Conservation (phyloP, 371 early-diverging fungal genomes). For the Apophysomyces variabilis region DNA sequence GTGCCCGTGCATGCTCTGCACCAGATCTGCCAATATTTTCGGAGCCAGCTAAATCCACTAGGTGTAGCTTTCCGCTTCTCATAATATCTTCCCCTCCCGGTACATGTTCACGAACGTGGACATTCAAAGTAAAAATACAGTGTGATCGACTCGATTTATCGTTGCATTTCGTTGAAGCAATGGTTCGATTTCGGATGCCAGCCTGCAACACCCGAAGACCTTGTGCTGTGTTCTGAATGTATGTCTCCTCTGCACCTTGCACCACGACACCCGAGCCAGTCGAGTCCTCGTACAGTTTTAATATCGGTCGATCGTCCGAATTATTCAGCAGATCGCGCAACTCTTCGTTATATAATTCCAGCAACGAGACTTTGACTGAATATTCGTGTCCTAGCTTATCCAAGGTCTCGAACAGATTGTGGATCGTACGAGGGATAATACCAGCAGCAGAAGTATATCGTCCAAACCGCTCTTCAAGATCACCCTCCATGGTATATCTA, state of each 20-base stretch:
- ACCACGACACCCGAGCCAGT: constrained; percentile 74
- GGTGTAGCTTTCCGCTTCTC: constrained; percentile 90
- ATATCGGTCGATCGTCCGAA: constrained; percentile 43
- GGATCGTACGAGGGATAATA: constrained; percentile 89
- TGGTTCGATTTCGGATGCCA: constrained; percentile 80
- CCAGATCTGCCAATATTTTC: constrained; percentile 94
- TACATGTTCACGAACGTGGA: constrained; percentile 80
- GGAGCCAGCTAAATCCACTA: constrained; percentile 98
- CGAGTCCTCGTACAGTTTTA: constrained; percentile 72
- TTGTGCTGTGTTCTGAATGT: constrained; percentile 73
- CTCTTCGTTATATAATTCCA: constrained; percentile 99
- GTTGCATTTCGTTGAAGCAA: constrained; percentile 91
- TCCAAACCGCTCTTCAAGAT: constrained; percentile 57
- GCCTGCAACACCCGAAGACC: constrained; percentile 76
- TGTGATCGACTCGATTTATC: constrained; percentile 91
- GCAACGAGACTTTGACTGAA: constrained; percentile 82
- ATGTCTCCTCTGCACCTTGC: constrained; percentile 80
- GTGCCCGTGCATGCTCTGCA: constrained; percentile 84
- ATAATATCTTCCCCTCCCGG: constrained; percentile 82
- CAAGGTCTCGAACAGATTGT: constrained; percentile 80
- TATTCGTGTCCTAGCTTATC: constrained; percentile 64
- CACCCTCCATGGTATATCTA: constrained; percentile 86
- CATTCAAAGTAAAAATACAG: constrained; percentile 90
- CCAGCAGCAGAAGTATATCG: constrained; percentile 64
- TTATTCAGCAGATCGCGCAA: constrained; percentile 85